A percentile compares a stretch with the other conserved stretches of the same genome.
Conservation (phyloP, 129 eudicot species). For the Chrysanthemum seticuspe region DNA sequence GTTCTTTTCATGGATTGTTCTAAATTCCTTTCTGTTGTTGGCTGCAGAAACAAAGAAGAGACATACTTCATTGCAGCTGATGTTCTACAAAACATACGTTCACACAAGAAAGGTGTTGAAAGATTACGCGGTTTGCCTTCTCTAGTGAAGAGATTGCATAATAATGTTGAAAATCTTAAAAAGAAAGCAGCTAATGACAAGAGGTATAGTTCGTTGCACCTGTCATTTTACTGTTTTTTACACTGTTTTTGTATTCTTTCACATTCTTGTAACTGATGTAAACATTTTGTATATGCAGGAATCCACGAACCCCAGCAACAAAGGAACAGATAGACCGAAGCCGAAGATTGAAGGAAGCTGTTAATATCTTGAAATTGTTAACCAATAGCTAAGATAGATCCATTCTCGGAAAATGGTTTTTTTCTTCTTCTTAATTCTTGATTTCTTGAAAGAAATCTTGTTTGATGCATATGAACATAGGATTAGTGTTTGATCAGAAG, state of each 20-base stretch:
- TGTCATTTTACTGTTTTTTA: background rate
- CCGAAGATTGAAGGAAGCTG: constrained; percentile 62
- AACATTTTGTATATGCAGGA: constrained; percentile 42
- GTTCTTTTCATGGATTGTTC: no score
- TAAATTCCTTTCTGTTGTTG: background rate
- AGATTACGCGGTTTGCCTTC: constrained; percentile 45
- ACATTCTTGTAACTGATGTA: background rate
- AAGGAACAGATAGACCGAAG: constrained; percentile 55
- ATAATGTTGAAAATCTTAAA: constrained; percentile 61
- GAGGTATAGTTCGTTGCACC: constrained; percentile 44
- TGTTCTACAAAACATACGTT: constrained; percentile 60
- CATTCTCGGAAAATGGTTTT: constrained; percentile 22
- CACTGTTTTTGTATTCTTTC: no score
- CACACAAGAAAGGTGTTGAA: constrained; percentile 43
- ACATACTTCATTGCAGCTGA: constrained; percentile 73
- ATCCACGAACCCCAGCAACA: constrained; percentile 17
- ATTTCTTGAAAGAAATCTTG: constrained; percentile 21
- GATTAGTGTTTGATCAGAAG: constrained; percentile 11
- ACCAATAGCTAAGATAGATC: constrained; percentile 16
- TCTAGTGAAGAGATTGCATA: constrained; percentile 62
- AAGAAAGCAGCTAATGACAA: constrained; percentile 64
- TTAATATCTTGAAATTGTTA: constrained; percentile 42
- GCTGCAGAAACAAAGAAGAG: constrained; percentile 85
- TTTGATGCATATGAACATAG: constrained; percentile 10
- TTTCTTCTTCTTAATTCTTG: constrained; percentile 8